A percentile compares a stretch with the other conserved stretches of the same genome.
Conservation (phyloP, 345 rosid genomes). For the Pugionium cornutum region DNA sequence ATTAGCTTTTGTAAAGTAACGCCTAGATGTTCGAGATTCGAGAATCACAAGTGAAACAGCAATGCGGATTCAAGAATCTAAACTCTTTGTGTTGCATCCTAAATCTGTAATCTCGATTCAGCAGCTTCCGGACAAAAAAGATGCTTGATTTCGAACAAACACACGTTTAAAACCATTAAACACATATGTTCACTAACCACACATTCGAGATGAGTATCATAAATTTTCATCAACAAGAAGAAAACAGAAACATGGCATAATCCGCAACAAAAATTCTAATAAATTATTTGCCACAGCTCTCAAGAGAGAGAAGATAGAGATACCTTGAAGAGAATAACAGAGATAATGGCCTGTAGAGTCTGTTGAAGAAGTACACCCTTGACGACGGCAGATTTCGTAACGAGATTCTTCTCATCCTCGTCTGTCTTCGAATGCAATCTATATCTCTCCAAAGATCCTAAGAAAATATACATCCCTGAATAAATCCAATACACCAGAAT, state of each 20-base stretch:
- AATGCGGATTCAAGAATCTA: no score
- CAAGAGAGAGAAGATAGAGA: background rate
- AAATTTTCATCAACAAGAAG: background rate
- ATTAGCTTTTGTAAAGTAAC: background rate
- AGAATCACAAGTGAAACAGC: background rate
- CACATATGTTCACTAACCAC: background rate
- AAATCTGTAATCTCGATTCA: background rate
- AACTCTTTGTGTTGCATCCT: no score
- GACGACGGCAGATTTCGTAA: slow-evolving; percentile 66
- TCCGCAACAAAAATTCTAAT: background rate
- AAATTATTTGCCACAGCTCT: background rate
- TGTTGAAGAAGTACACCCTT: slow-evolving; percentile 93
- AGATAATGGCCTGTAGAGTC: slow-evolving; percentile 66
- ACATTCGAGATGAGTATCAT: background rate
- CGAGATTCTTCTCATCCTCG: slow-evolving; percentile 84
- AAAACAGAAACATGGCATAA: background rate
- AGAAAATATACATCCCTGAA: slow-evolving; percentile 62
- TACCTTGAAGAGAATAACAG: slow-evolving; percentile 74
- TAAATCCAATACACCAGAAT: slow-evolving; percentile 80
- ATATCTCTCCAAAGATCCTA: slow-evolving; percentile 62
- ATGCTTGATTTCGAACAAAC: no score
- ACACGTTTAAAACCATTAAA: no score
- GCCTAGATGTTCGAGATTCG: background rate
- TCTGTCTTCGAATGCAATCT: slow-evolving; percentile 78
- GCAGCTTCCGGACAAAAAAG: slow-evolving; percentile 9